A percentile compares a stretch with the other conserved stretches of the same genome.
Evolutionary conservation across 2,329 filamentous ascomycete species (phyloP).

Genomic region (Neocatenulostroma microsporum): DNA sequence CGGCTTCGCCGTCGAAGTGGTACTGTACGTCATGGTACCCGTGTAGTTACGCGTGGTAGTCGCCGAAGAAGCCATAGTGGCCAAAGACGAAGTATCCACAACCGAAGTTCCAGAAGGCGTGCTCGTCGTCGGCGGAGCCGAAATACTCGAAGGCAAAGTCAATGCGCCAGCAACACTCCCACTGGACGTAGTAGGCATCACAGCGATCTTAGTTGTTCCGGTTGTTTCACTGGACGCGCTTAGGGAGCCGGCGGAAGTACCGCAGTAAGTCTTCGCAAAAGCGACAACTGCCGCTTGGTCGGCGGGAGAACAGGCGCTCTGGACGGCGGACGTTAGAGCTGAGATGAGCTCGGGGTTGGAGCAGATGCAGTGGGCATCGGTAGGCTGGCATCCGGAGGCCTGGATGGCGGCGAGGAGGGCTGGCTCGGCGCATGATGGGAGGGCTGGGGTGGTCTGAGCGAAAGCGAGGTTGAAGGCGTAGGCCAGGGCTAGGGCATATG

Average conservation of each 20-base stretch:
- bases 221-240: background rate
- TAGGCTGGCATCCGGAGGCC: conserved; percentile 12
- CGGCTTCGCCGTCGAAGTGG: conserved; percentile 3
- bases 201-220: background rate
- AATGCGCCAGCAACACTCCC: background rate
- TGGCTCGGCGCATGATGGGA: conserved; percentile 12
- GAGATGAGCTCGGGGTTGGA: conserved; percentile 8
- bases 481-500: conserved; percentile 7
- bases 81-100: conserved; percentile 5
- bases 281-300: conserved; percentile 9
- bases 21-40: conserved; percentile 3
- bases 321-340: conserved; percentile 7
- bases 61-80: background rate
- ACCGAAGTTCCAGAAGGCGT: conserved; percentile 1
- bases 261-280: conserved; percentile 11
- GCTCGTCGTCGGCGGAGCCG: background rate
- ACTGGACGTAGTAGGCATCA: background rate
- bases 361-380: conserved; percentile 14
- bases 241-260: conserved; percentile 5
- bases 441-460: conserved; percentile 3
- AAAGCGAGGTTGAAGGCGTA: conserved; percentile 1
- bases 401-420: conserved; percentile 11
- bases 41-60: background rate
- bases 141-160: conserved; percentile 1
- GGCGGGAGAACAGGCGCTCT: conserved; percentile 8